phyloP scores from a whole-genome alignment of 208 protist genomes.

The Wallacemonas sp. region DNA sequence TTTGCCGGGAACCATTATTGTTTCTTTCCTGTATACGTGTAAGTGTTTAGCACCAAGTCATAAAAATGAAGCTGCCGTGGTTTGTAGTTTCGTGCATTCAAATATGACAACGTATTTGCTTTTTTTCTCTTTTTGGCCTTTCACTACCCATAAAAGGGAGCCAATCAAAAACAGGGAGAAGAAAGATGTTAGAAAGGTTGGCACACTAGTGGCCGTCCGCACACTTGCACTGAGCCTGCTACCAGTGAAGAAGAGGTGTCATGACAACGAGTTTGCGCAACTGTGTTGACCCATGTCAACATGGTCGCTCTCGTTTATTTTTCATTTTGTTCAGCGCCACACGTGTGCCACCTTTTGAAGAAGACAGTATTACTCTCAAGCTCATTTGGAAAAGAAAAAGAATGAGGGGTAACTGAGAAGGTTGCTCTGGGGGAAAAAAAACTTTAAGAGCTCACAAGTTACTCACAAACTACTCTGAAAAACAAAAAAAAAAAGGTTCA shows the following conservation, averaged over 20 bases:
- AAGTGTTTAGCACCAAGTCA: too few relatives aligned
- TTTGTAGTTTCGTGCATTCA: too few relatives aligned
- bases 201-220: too few relatives aligned
- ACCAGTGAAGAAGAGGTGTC: too few relatives aligned
- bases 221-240: too few relatives aligned
- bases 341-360: neutral
- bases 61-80: too few relatives aligned
- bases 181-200: too few relatives aligned
- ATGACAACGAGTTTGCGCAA: neutral
- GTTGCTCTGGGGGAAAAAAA: neutral
- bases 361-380: constrained; percentile 9
- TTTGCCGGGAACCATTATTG: neutral
- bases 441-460: neutral
- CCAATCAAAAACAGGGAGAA: too few relatives aligned
- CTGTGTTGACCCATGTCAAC: neutral
- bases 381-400: constrained; percentile 14
- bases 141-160: too few relatives aligned
- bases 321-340: neutral
- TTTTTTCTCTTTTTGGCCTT: too few relatives aligned
- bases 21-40: neutral
- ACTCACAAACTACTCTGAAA: neutral
- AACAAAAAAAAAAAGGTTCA: constrained; percentile 6
- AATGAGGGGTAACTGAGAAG: neutral
- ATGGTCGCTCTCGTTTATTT: neutral
- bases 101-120: too few relatives aligned